Evolutionary conservation across 2,329 filamentous ascomycete genomes (phyloP).

Genomic region (Balansia obtecta): DNA sequence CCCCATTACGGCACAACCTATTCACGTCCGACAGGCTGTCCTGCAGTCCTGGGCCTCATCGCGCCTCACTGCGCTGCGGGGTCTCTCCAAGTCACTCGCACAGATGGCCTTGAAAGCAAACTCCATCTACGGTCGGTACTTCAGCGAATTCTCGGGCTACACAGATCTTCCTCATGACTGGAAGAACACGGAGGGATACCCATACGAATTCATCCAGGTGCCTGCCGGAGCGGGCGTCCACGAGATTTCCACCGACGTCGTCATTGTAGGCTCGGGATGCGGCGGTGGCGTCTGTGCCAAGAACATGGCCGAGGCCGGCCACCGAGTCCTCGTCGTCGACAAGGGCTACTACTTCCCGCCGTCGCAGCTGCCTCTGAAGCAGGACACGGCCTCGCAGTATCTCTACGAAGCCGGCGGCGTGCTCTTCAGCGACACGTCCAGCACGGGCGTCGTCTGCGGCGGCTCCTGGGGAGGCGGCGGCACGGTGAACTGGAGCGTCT

Average conservation of each 20-base stretch:
- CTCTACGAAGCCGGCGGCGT: slow-evolving; percentile 60
- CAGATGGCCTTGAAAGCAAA: slow-evolving; percentile 41
- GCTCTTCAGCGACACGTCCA: slow-evolving; percentile 40
- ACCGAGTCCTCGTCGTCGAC: slow-evolving; percentile 68
- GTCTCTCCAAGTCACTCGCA: slow-evolving; percentile 42
- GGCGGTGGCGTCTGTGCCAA: slow-evolving; percentile 75
- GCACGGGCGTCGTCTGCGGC: slow-evolving; percentile 52
- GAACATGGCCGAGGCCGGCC: slow-evolving; percentile 63
- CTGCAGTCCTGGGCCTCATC: slow-evolving; percentile 50
- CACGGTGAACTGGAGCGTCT: slow-evolving; percentile 72
- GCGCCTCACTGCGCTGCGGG: slow-evolving; percentile 40
- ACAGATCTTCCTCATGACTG: slow-evolving; percentile 39
- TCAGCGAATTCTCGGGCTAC: slow-evolving; percentile 45
- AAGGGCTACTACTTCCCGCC: slow-evolving; percentile 69
- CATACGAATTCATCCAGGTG: slow-evolving; percentile 52
- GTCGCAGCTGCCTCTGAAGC: slow-evolving; percentile 61
- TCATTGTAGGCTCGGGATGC: slow-evolving; percentile 79
- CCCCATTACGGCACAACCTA: slow-evolving; percentile 48
- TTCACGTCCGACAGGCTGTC: slow-evolving; percentile 47
- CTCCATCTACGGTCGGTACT: slow-evolving; percentile 40
- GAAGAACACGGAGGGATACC: slow-evolving; percentile 36
- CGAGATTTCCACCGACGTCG: slow-evolving; percentile 63
- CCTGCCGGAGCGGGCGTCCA: slow-evolving; percentile 30
- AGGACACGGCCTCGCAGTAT: slow-evolving; percentile 44
- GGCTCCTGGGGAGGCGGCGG: slow-evolving; percentile 76